Conservation (phyloP, 2,329 filamentous ascomycete species). For the Fusarium camptoceras region DNA sequence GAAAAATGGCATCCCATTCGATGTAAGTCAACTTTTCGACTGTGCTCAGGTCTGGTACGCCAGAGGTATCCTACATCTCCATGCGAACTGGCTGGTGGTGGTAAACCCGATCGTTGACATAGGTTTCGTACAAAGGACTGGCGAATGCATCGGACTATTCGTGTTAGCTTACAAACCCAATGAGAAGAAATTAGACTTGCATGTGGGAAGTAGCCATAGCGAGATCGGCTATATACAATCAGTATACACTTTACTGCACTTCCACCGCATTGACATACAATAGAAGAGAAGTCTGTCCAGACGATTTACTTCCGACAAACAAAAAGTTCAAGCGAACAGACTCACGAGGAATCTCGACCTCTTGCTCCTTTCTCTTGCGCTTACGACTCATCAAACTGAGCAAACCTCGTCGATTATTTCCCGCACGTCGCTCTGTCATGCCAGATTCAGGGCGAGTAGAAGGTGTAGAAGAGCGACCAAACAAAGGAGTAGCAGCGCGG, state of each 20-base stretch:
- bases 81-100: constrained; percentile 45
- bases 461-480: constrained; percentile 30
- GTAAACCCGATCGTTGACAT: constrained; percentile 46
- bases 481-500: constrained; percentile 45
- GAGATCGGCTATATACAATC: constrained; percentile 48
- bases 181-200: constrained; percentile 36
- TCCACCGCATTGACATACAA: constrained; percentile 46
- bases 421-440: not conserved
- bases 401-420: constrained; percentile 32
- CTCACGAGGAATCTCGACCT: constrained; percentile 22
- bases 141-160: constrained; percentile 49
- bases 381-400: constrained; percentile 47
- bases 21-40: constrained; percentile 52
- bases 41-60: constrained; percentile 52
- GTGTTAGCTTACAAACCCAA: not conserved
- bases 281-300: constrained; percentile 54
- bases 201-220: constrained; percentile 55
- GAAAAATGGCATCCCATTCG: constrained; percentile 53
- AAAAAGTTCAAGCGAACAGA: constrained; percentile 51
- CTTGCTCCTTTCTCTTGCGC: constrained; percentile 40
- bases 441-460: constrained; percentile 31
- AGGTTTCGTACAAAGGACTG: constrained; percentile 53
- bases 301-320: constrained; percentile 50
- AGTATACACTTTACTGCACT: not conserved
- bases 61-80: constrained; percentile 57